Percentiles rank a stretch among this genome's conserved stretches.
Conservation (phyloP, 257 asterid genomes). For the Linaria vulgaris region DNA sequence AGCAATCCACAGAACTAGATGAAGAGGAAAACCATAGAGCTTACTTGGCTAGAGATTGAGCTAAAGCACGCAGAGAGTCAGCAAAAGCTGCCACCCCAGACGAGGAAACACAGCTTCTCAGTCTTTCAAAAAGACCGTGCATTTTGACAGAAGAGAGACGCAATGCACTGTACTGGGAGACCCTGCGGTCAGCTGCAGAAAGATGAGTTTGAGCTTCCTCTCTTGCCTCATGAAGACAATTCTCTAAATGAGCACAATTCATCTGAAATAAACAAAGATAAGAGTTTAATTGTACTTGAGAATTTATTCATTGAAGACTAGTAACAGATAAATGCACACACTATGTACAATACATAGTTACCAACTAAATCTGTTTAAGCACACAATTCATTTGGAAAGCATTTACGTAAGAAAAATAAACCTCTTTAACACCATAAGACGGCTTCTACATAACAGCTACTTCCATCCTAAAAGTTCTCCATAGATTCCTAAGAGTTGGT, state of each 20-base stretch:
- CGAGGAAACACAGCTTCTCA: constrained; percentile 72
- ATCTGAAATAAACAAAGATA: constrained; percentile 48
- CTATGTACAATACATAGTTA: no score
- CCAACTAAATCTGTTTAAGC: no score
- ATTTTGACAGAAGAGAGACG: constrained; percentile 90
- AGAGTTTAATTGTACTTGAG: neutral
- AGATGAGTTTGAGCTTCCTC: constrained; percentile 96
- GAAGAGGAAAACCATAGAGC: constrained; percentile 11
- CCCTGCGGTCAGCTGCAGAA: constrained; percentile 90
- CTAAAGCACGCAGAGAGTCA: constrained; percentile 65
- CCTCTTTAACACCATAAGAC: neutral
- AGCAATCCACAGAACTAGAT: neutral
- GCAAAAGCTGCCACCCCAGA: constrained; percentile 55
- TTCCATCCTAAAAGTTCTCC: no score
- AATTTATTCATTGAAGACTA: constrained; percentile 1
- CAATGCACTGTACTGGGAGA: constrained; percentile 77
- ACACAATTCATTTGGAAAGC: no score
- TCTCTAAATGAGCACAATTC: constrained; percentile 96
- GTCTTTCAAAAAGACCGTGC: constrained; percentile 80
- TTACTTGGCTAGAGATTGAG: constrained; percentile 78
- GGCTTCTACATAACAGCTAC: no score
- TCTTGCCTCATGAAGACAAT: constrained; percentile 92
- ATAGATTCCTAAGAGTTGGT: no score
- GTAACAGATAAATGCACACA: neutral
- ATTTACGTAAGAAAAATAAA: no score